A percentile compares a stretch with the other conserved stretches of the same genome.
phyloP scores from a whole-genome alignment of 495 filamentous ascomycete genomes.

The Thermothielavioides terrestris region DNA sequence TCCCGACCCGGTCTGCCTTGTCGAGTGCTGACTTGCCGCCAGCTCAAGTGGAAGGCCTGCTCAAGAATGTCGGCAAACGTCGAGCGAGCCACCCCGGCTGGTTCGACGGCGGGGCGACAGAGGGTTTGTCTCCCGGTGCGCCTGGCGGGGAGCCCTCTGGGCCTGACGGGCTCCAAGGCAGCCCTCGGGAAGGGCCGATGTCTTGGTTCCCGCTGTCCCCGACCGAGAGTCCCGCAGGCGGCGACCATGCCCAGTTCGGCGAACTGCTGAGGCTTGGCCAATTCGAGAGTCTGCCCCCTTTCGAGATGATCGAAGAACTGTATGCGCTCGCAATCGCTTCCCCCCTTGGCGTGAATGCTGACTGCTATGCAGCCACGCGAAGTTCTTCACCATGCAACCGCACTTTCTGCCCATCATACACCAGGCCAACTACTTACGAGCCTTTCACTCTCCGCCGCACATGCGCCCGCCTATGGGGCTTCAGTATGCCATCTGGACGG shows the following conservation, averaged over 20 bases:
- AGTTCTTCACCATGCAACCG: slow-evolving; percentile 34
- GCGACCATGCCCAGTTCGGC: neutral
- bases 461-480: slow-evolving; percentile 42
- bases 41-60: slow-evolving; percentile 42
- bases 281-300: slow-evolving; percentile 37
- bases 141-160: neutral
- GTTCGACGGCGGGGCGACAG: neutral
- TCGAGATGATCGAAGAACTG: slow-evolving; percentile 42
- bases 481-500: slow-evolving; percentile 42
- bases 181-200: neutral
- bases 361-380: slow-evolving; percentile 25
- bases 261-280: slow-evolving; percentile 34
- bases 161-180: neutral
- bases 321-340: slow-evolving; percentile 16
- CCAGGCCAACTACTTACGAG: slow-evolving; percentile 28
- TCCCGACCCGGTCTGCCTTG: too few species aligned
- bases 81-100: neutral
- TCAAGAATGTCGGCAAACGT: slow-evolving; percentile 28
- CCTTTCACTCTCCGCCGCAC: slow-evolving; percentile 36
- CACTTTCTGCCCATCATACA: slow-evolving; percentile 36
- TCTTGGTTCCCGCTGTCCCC: slow-evolving; percentile 1
- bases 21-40: neutral
- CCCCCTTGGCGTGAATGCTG: neutral
- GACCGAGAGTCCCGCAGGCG: neutral
- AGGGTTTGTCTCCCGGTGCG: neutral